Percentiles rank a stretch among this genome's conserved stretches.
Evolutionary conservation across 116 monocot species (phyloP).

Genomic region (Posidonia oceanica): DNA sequence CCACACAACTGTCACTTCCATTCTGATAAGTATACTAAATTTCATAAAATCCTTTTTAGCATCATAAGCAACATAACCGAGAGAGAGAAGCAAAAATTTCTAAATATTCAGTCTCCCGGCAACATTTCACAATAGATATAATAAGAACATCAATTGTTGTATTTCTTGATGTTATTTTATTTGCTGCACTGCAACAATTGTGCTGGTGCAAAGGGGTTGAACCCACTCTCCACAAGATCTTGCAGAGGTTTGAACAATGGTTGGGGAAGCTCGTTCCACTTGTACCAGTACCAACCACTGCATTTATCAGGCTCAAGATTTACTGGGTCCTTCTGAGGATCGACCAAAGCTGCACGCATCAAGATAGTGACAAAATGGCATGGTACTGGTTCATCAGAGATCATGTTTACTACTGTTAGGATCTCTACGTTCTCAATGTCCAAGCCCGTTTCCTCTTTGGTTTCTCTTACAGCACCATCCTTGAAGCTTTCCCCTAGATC

Average conservation of each 20-base stretch:
- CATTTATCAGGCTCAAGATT: conserved; percentile 55
- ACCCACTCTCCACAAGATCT: conserved; percentile 16
- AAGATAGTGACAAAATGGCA: conserved; percentile 45
- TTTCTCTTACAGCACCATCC: conserved; percentile 38
- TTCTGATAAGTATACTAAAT: too few species aligned
- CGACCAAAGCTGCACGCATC: conserved; percentile 22
- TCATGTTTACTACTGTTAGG: conserved; percentile 28
- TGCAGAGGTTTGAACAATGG: conserved; percentile 42
- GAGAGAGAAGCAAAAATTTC: too few species aligned
- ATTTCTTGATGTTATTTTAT: neutral
- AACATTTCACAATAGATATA: too few species aligned
- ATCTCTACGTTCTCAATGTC: conserved; percentile 27
- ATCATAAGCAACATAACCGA: too few species aligned
- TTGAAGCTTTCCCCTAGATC: conserved; percentile 32
- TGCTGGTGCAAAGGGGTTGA: conserved; percentile 26
- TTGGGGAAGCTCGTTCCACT: conserved; percentile 27
- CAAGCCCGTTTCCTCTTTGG: conserved; percentile 53
- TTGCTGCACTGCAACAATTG: neutral
- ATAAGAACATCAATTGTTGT: too few species aligned
- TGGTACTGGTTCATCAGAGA: conserved; percentile 17
- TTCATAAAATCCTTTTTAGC: too few species aligned
- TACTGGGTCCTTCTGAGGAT: conserved; percentile 22
- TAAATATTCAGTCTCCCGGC: too few species aligned
- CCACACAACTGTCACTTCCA: too few species aligned
- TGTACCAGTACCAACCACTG: conserved; percentile 50